Evolutionary conservation across 1,284 basidiomycete genomes (phyloP).

Genomic region (Ustilago vetiveriae): DNA sequence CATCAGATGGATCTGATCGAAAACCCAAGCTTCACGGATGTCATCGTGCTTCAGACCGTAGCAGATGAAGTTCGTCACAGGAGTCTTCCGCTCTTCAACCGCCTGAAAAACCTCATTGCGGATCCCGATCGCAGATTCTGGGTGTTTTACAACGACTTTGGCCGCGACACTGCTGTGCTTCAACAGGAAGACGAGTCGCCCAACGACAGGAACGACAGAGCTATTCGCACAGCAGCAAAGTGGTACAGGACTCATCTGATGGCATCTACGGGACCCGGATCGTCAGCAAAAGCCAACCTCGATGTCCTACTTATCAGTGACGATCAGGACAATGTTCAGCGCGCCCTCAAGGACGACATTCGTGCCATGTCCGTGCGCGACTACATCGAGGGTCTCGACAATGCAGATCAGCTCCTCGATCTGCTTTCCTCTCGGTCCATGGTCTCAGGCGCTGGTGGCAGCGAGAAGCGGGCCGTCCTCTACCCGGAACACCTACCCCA

Average conservation of each 20-base stretch:
- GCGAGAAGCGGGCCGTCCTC: constrained; percentile 46
- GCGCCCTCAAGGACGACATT: constrained; percentile 66
- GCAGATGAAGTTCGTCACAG: constrained; percentile 95
- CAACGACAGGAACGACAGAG: constrained; percentile 65
- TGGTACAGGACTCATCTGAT: constrained; percentile 61
- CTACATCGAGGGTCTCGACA: constrained; percentile 60
- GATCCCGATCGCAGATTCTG: constrained; percentile 64
- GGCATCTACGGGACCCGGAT: constrained; percentile 33
- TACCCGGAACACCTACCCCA: constrained; percentile 79
- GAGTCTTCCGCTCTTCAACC: constrained; percentile 88
- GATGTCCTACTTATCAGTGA: constrained; percentile 72
- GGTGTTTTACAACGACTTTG: constrained; percentile 63
- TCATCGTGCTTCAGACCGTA: constrained; percentile 90
- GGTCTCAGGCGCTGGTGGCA: constrained; percentile 26
- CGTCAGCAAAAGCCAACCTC: constrained; percentile 41
- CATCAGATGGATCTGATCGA: constrained; percentile 72
- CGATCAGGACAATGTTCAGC: constrained; percentile 83
- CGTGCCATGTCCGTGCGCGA: constrained; percentile 61
- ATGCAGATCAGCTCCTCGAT: constrained; percentile 59
- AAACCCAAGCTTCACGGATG: constrained; percentile 59
- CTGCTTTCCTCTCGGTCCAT: constrained; percentile 57
- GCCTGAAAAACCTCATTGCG: constrained; percentile 59
- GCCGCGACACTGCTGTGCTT: constrained; percentile 50
- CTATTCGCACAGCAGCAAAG: constrained; percentile 59
- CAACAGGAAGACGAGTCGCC: constrained; percentile 57